Evolutionary conservation across 257 asterid genomes (phyloP).

Genomic region (Solanum corneliomulleri): DNA sequence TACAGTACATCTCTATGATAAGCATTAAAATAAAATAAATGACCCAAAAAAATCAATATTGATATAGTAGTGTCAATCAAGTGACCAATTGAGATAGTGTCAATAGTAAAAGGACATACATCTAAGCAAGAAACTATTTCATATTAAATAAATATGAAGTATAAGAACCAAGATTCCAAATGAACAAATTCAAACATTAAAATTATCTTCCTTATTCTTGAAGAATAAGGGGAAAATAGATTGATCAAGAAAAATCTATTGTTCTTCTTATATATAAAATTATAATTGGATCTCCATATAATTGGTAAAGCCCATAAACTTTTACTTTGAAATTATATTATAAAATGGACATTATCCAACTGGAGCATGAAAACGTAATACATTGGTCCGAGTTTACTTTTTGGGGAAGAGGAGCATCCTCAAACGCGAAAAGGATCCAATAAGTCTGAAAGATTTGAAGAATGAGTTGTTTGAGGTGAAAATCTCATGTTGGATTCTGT

Average conservation of each 20-base stretch:
- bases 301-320: neutral
- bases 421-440: neutral
- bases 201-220: neutral
- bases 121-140: too few species aligned
- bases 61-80: too few species aligned
- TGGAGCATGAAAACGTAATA: neutral
- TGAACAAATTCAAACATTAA: too few species aligned
- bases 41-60: too few species aligned
- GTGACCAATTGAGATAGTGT: too few species aligned
- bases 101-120: too few species aligned
- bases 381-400: neutral
- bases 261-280: neutral
- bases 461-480: neutral
- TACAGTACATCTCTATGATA: too few species aligned
- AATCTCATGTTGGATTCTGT: neutral
- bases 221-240: neutral
- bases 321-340: neutral
- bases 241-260: neutral
- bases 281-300: neutral
- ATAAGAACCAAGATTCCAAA: neutral
- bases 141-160: neutral
- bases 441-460: neutral
- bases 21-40: too few species aligned
- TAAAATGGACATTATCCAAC: neutral
- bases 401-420: neutral